Percentiles rank a stretch among this genome's conserved stretches.
Evolutionary conservation across 768 basidiomycete genomes (phyloP).

Genomic region (Sarcodon aspratus): DNA sequence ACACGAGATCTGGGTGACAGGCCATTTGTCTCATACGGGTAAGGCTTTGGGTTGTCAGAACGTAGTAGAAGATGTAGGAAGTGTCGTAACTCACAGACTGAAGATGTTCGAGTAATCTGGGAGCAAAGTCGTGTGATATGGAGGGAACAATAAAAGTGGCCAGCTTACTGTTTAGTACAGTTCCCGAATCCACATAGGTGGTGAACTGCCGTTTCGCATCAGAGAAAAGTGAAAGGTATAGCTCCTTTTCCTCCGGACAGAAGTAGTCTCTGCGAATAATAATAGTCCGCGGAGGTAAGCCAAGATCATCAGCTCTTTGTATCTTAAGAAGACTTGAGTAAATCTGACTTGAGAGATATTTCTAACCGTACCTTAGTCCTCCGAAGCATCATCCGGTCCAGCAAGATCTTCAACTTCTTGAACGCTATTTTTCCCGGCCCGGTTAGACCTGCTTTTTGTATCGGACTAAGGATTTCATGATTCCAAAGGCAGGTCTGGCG

Average conservation of each 20-base stretch:
- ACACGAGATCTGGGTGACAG: slow-evolving; percentile 88
- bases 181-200: slow-evolving; percentile 86
- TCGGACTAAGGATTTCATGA: slow-evolving; percentile 91
- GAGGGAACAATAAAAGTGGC: neutral
- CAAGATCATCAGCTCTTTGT: slow-evolving; percentile 93
- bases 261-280: slow-evolving; percentile 85
- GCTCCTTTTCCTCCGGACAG: slow-evolving; percentile 93
- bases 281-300: slow-evolving; percentile 86
- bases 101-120: slow-evolving; percentile 86
- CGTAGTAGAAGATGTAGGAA: neutral
- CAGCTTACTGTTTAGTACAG: slow-evolving; percentile 79
- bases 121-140: neutral
- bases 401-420: slow-evolving; percentile 81
- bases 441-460: slow-evolving; percentile 79
- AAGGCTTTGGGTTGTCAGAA: slow-evolving; percentile 33
- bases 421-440: slow-evolving; percentile 78
- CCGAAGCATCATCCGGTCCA: slow-evolving; percentile 94
- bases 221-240: slow-evolving; percentile 84
- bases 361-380: slow-evolving; percentile 54
- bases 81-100: slow-evolving; percentile 41
- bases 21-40: slow-evolving; percentile 97
- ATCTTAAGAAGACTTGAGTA: slow-evolving; percentile 33
- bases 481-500: slow-evolving; percentile 90
- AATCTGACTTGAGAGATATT: neutral
- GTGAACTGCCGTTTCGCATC: slow-evolving; percentile 87